A percentile compares a stretch with the other conserved stretches of the same genome.
phyloP scores from a whole-genome alignment of 108 stramenopile species.

The Licmophora abbreviata region DNA sequence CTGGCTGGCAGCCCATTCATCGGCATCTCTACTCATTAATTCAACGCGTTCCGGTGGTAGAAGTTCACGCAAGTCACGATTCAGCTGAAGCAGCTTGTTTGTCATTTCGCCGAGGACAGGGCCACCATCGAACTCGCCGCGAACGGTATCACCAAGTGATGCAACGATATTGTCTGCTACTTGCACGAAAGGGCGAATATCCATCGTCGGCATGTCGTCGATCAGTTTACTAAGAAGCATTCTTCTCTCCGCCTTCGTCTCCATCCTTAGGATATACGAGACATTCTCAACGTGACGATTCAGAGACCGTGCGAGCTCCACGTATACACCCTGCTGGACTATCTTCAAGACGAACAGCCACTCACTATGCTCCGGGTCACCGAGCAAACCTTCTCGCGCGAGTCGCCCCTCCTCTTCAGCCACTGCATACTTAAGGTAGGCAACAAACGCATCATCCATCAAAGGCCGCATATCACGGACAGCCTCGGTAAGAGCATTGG shows the following conservation, averaged over 20 bases:
- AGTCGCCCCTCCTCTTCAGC: slow-evolving; percentile 80
- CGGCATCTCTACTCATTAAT: slow-evolving; percentile 64
- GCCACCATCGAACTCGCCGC: slow-evolving; percentile 61
- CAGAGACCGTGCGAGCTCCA: slow-evolving; percentile 60
- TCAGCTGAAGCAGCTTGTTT: slow-evolving; percentile 71
- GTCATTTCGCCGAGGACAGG: slow-evolving; percentile 65
- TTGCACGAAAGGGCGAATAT: slow-evolving; percentile 81
- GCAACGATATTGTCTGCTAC: slow-evolving; percentile 83
- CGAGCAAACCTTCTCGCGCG: slow-evolving; percentile 55
- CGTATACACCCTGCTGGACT: slow-evolving; percentile 83
- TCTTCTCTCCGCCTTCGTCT: slow-evolving; percentile 62
- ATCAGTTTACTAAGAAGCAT: slow-evolving; percentile 55
- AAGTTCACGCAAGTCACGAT: slow-evolving; percentile 70
- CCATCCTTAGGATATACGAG: slow-evolving; percentile 74
- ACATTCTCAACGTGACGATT: slow-evolving; percentile 78
- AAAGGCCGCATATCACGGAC: slow-evolving; percentile 82
- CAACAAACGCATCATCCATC: slow-evolving; percentile 79
- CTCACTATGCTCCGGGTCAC: slow-evolving; percentile 79
- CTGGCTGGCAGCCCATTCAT: slow-evolving; percentile 78
- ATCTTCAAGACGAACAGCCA: slow-evolving; percentile 84
- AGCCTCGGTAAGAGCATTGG: slow-evolving; percentile 71
- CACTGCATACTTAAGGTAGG: slow-evolving; percentile 85
- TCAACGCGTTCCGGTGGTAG: slow-evolving; percentile 77
- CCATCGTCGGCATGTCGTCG: slow-evolving; percentile 81
- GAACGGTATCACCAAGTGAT: slow-evolving; percentile 61